These are phyloP conservation scores for Moelleriella libera DNA, from an alignment of 2,329 filamentous ascomycete species.

Conservation along the genomic window DNA sequence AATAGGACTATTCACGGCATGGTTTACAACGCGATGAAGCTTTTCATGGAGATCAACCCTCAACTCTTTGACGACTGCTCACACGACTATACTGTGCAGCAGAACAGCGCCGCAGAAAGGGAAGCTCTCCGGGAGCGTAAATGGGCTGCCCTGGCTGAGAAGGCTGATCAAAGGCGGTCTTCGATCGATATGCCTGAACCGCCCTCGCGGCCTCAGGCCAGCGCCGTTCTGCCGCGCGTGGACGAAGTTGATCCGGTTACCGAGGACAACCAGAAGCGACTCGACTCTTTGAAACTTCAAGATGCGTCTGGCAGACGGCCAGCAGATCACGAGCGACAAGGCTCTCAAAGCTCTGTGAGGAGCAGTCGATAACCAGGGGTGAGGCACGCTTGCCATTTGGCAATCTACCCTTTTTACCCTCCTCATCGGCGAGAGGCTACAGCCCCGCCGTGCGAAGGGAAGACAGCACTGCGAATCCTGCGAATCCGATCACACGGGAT, in stretches of 20 bases:
- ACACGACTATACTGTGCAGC: slow-evolving; percentile 92
- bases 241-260: slow-evolving; percentile 70
- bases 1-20: slow-evolving; percentile 99
- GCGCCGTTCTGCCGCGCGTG: slow-evolving; percentile 29
- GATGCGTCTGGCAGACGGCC: slow-evolving; percentile 54
- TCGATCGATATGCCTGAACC: slow-evolving; percentile 17
- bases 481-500: no score
- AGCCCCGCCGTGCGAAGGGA: no score
- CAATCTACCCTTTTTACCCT: no score
- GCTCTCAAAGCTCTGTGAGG: slow-evolving; percentile 39
- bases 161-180: slow-evolving; percentile 56
- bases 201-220: slow-evolving; percentile 22
- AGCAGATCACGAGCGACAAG: slow-evolving; percentile 43
- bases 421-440: no score
- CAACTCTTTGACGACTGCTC: slow-evolving; percentile 98
- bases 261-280: slow-evolving; percentile 72
- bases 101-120: slow-evolving; percentile 78
- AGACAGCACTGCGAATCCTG: no score
- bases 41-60: slow-evolving; percentile 99
- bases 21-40: slow-evolving; percentile 99
- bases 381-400: neutral
- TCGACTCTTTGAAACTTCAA: slow-evolving; percentile 82
- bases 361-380: slow-evolving; percentile 27
- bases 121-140: slow-evolving; percentile 71
- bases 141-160: slow-evolving; percentile 76